A percentile compares a stretch with the other conserved stretches of the same genome.
These are phyloP conservation scores for Brassica cretica DNA, from an alignment of 345 rosid species.

Conservation along the genomic window DNA sequence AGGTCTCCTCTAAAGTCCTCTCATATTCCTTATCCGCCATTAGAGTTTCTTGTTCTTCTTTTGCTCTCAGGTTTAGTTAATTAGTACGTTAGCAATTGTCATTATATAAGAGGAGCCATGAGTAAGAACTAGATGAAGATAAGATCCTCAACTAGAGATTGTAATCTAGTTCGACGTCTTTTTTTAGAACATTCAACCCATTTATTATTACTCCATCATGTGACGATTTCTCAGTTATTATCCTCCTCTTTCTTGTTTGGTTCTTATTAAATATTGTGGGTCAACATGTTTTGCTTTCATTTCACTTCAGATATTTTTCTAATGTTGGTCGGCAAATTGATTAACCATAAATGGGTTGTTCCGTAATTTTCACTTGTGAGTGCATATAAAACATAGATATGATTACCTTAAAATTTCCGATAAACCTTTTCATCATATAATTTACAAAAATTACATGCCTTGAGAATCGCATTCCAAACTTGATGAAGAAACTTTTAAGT, in stretches of 20 bases:
- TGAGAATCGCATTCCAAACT: neutral
- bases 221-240: neutral
- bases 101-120: neutral
- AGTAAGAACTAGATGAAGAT: constrained; percentile 15
- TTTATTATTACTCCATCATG: neutral
- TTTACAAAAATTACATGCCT: neutral
- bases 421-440: neutral
- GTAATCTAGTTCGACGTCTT: neutral
- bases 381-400: neutral
- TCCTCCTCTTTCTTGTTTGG: neutral
- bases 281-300: neutral
- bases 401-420: too few relatives aligned
- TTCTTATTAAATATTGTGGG: neutral
- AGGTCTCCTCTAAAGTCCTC: constrained; percentile 54
- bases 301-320: neutral
- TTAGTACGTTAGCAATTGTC: constrained; percentile 8
- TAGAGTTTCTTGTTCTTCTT: constrained; percentile 15
- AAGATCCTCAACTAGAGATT: constrained; percentile 12
- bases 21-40: constrained; percentile 36
- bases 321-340: neutral
- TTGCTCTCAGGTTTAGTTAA: neutral
- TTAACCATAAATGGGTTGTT: neutral
- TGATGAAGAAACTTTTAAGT: neutral
- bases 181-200: neutral
- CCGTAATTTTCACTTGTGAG: neutral